phyloP scores from a whole-genome alignment of 2,329 filamentous ascomycete species.

The Arthroderma sp. region DNA sequence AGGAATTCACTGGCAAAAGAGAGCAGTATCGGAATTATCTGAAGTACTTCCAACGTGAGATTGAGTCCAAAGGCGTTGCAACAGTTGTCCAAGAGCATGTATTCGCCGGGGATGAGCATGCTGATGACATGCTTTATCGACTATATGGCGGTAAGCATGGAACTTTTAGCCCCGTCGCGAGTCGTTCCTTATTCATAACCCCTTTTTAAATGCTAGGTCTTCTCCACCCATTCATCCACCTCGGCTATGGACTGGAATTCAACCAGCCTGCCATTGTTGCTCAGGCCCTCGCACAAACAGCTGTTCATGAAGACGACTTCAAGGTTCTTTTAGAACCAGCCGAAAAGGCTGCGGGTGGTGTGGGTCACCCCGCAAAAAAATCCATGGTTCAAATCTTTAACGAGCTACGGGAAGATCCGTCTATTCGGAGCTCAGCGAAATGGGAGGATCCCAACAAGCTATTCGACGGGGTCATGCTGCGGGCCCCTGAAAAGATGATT shows the following conservation, averaged over 20 bases:
- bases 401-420: constrained; percentile 43
- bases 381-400: constrained; percentile 48
- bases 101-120: constrained; percentile 51
- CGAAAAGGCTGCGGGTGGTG: constrained; percentile 22
- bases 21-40: constrained; percentile 61
- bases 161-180: neutral
- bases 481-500: constrained; percentile 52
- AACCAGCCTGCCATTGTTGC: constrained; percentile 68
- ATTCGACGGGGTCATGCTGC: constrained; percentile 52
- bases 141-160: constrained; percentile 46
- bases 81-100: constrained; percentile 52
- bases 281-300: constrained; percentile 63
- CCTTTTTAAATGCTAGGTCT: constrained; percentile 39
- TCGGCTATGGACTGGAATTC: constrained; percentile 77
- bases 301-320: constrained; percentile 50
- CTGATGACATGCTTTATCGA: constrained; percentile 55
- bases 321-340: constrained; percentile 37
- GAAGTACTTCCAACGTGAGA: constrained; percentile 60
- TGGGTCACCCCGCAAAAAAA: constrained; percentile 21
- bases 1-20: constrained; percentile 48
- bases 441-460: constrained; percentile 50
- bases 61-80: constrained; percentile 50
- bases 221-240: constrained; percentile 68
- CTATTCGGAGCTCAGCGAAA: constrained; percentile 41
- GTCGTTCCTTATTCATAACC: neutral